Percentiles rank a stretch among this genome's conserved stretches.
These are phyloP conservation scores for Penicillium angulare DNA, from an alignment of 495 filamentous ascomycete genomes.

Conservation along the genomic window DNA sequence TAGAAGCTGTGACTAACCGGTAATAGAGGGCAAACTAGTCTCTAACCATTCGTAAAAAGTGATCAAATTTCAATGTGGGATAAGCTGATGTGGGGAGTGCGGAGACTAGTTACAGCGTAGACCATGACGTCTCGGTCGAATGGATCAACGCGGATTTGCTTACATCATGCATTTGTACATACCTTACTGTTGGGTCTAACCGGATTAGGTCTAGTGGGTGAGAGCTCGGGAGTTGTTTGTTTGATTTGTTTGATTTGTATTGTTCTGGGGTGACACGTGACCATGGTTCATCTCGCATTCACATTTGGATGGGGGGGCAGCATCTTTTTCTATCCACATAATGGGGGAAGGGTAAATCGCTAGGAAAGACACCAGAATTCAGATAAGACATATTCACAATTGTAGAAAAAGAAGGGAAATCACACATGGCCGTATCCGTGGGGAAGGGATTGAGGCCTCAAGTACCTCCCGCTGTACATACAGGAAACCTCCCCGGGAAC, in stretches of 20 bases:
- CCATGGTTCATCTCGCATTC: conserved; percentile 13
- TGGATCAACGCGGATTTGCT: conserved; percentile 21
- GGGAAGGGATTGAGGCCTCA: conserved; percentile 4
- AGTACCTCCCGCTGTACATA: conserved; percentile 24
- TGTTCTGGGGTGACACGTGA: conserved; percentile 11
- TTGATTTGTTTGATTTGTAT: conserved; percentile 1
- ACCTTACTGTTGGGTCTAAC: no score
- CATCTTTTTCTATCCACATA: conserved; percentile 28
- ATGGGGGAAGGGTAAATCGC: conserved; percentile 16
- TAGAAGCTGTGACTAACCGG: no score
- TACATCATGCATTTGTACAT: not conserved
- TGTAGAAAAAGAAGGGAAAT: conserved; percentile 20
- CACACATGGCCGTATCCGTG: conserved; percentile 19
- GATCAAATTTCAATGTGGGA: not conserved
- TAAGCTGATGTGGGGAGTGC: conserved; percentile 2
- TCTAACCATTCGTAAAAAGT: not conserved
- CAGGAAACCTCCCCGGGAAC: conserved; percentile 6
- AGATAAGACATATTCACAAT: conserved; percentile 40
- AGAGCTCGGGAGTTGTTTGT: not conserved
- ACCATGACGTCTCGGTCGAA: conserved; percentile 42
- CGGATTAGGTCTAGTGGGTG: no score
- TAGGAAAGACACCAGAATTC: conserved; percentile 19
- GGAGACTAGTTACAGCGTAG: not conserved
- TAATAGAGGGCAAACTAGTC: no score
- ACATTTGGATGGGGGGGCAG: conserved; percentile 16